Conservation (phyloP, 2,329 filamentous ascomycete genomes). For the Fusarium sp. region DNA sequence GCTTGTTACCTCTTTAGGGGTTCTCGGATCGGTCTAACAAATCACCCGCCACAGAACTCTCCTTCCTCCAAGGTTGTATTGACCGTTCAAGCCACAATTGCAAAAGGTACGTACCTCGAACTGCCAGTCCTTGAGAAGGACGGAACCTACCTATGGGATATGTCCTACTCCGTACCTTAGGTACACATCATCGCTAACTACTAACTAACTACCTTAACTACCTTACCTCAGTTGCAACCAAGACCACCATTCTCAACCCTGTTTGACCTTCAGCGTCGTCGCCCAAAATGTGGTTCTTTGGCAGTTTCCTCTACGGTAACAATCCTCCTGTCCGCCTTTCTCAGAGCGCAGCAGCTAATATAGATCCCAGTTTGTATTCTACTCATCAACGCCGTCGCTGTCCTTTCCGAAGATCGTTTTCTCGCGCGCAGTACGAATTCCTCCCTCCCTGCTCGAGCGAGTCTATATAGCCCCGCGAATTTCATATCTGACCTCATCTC, state of each 20-base stretch:
- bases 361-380: conserved; percentile 71
- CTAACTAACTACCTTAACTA: too few species aligned
- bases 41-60: conserved; percentile 33
- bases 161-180: too few species aligned
- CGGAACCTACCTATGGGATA: background rate
- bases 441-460: background rate
- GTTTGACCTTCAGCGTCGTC: background rate
- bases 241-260: background rate
- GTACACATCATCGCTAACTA: conserved; percentile 32
- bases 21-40: conserved; percentile 47
- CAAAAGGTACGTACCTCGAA: conserved; percentile 23
- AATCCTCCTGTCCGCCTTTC: background rate
- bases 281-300: conserved; percentile 70
- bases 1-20: conserved; percentile 11
- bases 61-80: background rate
- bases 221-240: background rate
- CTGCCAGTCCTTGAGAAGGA: background rate
- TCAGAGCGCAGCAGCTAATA: conserved; percentile 15
- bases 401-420: conserved; percentile 94
- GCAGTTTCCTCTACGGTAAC: conserved; percentile 73
- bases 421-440: conserved; percentile 68
- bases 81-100: conserved; percentile 14
- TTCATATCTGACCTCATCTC: conserved; percentile 15
- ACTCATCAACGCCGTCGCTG: conserved; percentile 90
- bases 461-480: background rate